These are phyloP conservation scores for Starmerella sp. DNA, from an alignment of 805 yeast genomes.

Conservation along the genomic window DNA sequence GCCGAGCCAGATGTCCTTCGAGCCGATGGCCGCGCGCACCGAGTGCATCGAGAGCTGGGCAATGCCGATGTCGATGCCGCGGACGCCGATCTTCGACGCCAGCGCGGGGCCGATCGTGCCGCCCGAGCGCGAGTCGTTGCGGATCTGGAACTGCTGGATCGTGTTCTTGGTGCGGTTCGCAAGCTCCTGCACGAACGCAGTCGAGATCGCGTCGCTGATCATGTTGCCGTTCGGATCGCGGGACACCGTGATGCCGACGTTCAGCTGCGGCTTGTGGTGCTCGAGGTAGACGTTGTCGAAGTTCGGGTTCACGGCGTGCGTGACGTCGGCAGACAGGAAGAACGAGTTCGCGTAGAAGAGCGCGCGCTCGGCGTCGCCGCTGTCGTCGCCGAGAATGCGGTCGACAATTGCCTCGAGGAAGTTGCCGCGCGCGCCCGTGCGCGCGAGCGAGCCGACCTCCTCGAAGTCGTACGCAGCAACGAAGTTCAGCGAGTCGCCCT, in stretches of 20 bases:
- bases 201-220: constrained; percentile 70
- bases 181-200: constrained; percentile 57
- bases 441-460: constrained; percentile 69
- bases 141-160: constrained; percentile 70
- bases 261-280: constrained; percentile 69
- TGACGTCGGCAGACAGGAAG: constrained; percentile 74
- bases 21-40: constrained; percentile 69
- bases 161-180: constrained; percentile 54
- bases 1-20: constrained; percentile 66
- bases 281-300: constrained; percentile 48
- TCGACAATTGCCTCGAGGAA: constrained; percentile 52
- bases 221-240: constrained; percentile 71
- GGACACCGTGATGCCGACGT: constrained; percentile 59
- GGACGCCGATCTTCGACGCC: constrained; percentile 31
- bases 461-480: constrained; percentile 70
- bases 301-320: constrained; percentile 73
- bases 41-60: constrained; percentile 82
- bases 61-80: constrained; percentile 68
- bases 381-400: constrained; percentile 31
- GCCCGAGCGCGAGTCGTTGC: constrained; percentile 76
- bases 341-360: constrained; percentile 60
- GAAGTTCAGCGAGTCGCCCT: constrained; percentile 31
- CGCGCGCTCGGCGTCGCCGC: constrained; percentile 29
- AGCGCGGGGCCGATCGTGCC: constrained; percentile 73
- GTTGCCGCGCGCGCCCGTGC: constrained; percentile 78